Conservation (phyloP, 148 eudicot species). For the Rhododendron vialii region DNA sequence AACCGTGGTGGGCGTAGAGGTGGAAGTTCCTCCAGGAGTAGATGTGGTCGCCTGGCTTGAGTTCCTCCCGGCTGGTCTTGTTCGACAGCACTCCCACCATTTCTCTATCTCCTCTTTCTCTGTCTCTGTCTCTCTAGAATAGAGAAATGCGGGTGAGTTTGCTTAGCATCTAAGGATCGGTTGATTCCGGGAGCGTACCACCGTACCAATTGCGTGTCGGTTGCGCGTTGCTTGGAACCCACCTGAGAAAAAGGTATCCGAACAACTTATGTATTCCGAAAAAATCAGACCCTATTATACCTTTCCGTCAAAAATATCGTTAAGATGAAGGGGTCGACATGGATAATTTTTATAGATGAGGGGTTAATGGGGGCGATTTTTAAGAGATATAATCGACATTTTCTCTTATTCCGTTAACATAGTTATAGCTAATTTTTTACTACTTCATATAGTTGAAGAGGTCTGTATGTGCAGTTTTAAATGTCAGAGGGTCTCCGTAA, state of each 20-base stretch:
- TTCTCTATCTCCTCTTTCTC: not conserved
- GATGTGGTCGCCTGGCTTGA: conserved; percentile 70
- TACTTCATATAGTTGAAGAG: too few relatives aligned
- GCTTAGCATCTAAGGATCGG: not conserved
- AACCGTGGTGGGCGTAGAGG: conserved; percentile 71
- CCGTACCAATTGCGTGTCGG: not conserved
- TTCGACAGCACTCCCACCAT: conserved; percentile 48
- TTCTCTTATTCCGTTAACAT: too few relatives aligned
- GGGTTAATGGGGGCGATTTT: too few relatives aligned
- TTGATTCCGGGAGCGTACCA: not conserved
- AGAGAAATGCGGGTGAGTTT: not conserved
- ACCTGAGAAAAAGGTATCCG: not conserved
- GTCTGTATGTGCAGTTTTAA: too few relatives aligned
- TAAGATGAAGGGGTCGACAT: too few relatives aligned
- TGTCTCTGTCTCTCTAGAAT: not conserved
- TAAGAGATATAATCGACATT: too few relatives aligned
- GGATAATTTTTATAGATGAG: too few relatives aligned
- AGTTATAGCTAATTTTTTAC: too few relatives aligned
- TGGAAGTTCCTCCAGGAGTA: conserved; percentile 64
- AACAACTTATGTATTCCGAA: too few relatives aligned
- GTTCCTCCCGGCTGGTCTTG: conserved; percentile 38
- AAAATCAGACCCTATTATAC: too few relatives aligned
- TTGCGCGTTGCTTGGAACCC: not conserved
- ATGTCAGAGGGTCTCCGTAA: rapidly evolving
- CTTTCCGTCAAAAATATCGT: too few relatives aligned